Evolutionary conservation across 2,329 filamentous ascomycete species (phyloP), one percentile per base, ranked within the genome.

Genomic region (Hysterium pulicare): DNA sequence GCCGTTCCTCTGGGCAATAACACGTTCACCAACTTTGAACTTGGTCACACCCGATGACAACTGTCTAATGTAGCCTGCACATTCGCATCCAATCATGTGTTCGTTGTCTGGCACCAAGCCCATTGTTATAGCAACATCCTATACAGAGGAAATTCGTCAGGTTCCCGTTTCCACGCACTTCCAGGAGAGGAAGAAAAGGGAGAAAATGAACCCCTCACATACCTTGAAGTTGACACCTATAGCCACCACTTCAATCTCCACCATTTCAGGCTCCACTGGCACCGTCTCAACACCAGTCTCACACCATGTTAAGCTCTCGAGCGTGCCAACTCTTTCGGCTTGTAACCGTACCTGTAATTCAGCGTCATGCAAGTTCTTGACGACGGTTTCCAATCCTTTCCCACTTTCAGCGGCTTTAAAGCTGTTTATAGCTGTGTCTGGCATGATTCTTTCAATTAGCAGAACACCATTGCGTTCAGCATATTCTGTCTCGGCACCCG

Each of bases 31-130:
- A n/a, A 40, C 32, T 5, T 22, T 8, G 23, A 43, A 43, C n/a
- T 28, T 15, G 9, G 20, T 33, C 3, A 11, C 19, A 5, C 23
- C 23, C 8, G 23, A 16, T 3, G 44, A 41, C 21, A 49, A 31
- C 3, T 43, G 34, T 17, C 32, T 16, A 16, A 55, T 40, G 10
- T 39, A 20, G n/a, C 51, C 51, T 28, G 51, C 35, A 13, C 48
- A 23, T 40, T 55, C 51, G 8, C 41, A 33, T 6, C 51, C 51
- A 13, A 55, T 9, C 13, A 48, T 20, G 19, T 45, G 38, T 24
- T 46, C 40, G 21, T 45, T 34, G 19, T 31, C 44, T 11, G 44
- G 40, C 3, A 44, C 41, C n/a, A 44, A 30, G n/a, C 41, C 50
- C 46, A 53, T 47, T 1, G 45, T 39, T 6, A 44, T 44, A 26